Evolutionary conservation across 108 stramenopile genomes (phyloP).

Genomic region (Chaetoceros tenuissimus): DNA sequence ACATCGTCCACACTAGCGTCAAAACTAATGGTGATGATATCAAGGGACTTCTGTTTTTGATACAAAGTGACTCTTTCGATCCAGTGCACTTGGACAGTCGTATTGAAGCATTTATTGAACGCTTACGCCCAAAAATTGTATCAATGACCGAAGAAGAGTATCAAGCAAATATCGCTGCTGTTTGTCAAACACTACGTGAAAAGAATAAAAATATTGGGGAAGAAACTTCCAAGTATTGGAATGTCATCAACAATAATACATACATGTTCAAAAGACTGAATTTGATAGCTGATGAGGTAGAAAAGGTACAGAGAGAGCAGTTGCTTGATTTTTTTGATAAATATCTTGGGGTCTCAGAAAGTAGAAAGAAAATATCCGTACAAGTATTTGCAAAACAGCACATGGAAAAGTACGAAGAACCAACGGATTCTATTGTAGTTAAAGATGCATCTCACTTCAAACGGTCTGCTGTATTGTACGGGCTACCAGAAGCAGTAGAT

Average conservation of each 20-base stretch:
- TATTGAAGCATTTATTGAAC: slow-evolving; percentile 32
- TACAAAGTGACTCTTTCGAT: slow-evolving; percentile 42
- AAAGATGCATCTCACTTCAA: no score
- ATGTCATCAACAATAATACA: slow-evolving; percentile 28
- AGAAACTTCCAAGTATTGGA: slow-evolving; percentile 38
- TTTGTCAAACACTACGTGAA: slow-evolving; percentile 37
- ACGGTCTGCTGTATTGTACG: no score
- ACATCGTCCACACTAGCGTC: slow-evolving; percentile 61
- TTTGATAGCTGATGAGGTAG: slow-evolving; percentile 30
- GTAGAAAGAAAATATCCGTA: slow-evolving; percentile 30
- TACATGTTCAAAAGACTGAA: slow-evolving; percentile 30
- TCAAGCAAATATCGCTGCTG: slow-evolving; percentile 28
- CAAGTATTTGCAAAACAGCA: slow-evolving; percentile 36
- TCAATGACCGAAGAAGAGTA: slow-evolving; percentile 32
- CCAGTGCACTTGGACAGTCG: slow-evolving; percentile 37
- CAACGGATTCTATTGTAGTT: no score
- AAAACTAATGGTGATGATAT: slow-evolving; percentile 50
- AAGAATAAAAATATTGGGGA: slow-evolving; percentile 52
- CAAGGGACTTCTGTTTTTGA: slow-evolving; percentile 46
- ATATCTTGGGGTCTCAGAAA: slow-evolving; percentile 22
- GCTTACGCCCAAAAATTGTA: slow-evolving; percentile 27
- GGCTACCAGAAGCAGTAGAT: no score
- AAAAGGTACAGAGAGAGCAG: slow-evolving; percentile 17
- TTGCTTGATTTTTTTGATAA: slow-evolving; percentile 41
- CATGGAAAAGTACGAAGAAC: no score